Base-by-base conservation (phyloP, 768 basidiomycete species). In the Suillus lakei region DNA sequence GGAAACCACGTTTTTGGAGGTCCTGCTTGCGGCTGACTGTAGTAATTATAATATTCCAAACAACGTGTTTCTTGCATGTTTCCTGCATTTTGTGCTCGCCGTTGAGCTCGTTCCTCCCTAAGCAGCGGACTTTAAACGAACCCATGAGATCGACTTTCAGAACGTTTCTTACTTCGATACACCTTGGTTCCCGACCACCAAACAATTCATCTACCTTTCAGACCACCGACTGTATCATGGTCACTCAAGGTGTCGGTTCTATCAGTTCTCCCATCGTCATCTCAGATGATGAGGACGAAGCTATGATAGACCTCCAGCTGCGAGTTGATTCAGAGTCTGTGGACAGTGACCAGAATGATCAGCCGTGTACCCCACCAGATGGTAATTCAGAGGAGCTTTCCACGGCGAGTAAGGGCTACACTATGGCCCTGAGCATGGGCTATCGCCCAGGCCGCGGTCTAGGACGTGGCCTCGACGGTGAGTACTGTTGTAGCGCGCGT, bases 261-360 rank as follows among this genome's bases (percentile, higher is more conserved):
- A 66, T 66, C 66, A 70, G 62, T 34, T 75, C 74, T 53, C 75
- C 75, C 43, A 76, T 75, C 58, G 65, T 72, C 55, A 72, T 76
- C 21, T 73, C 73, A 13, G 74, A 76, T 32, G 75, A 76, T 55
- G 74, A 74, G 53, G 63, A 68, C 15, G 67, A 71, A 34, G 68
- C 69, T 55, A 48, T 70, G 48, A 66, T 67, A 32, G 66, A 68
- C 39, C 51, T 38, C 18, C 62, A 62, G n/a, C 62, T 66, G 34
- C 62, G 30, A 36, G 32, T 43, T n/a, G 48, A 58, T 43, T 23
- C 51, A 2, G 55, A 63, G 41, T 63, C 62, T 30, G 50, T 23
- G 9, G 26, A 63, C n/a, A 23, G 36, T 61, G 62, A 63, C 26
- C 58, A 59, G 39, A 59, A 39, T 18, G 58, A 62, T 54, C 55